Conservation (phyloP, 345 rosid genomes). For the Rhizophora mangle region DNA sequence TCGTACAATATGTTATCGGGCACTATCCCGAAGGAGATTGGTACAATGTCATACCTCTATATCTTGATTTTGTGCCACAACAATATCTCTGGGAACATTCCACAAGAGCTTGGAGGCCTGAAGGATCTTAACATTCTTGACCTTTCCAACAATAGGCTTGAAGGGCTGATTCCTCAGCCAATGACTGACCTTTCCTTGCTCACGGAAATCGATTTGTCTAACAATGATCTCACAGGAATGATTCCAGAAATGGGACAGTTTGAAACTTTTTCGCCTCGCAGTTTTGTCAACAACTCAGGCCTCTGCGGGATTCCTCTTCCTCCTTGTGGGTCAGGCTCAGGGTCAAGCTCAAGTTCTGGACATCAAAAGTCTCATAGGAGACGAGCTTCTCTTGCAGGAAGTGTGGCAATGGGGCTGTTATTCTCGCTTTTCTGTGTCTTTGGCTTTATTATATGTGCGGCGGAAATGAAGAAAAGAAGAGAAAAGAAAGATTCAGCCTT, state of each 20-base stretch:
- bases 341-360: slow-evolving; percentile 27
- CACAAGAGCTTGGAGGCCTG: slow-evolving; percentile 63
- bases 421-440: slow-evolving; percentile 71
- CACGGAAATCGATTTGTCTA: slow-evolving; percentile 66
- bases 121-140: slow-evolving; percentile 74
- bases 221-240: slow-evolving; percentile 61
- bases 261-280: slow-evolving; percentile 58
- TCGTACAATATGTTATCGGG: slow-evolving; percentile 74
- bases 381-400: slow-evolving; percentile 56
- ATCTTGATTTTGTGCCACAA: slow-evolving; percentile 86
- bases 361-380: slow-evolving; percentile 50
- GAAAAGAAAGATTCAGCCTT: slow-evolving; percentile 53
- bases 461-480: slow-evolving; percentile 71
- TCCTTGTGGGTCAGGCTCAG: slow-evolving; percentile 35
- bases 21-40: slow-evolving; percentile 75
- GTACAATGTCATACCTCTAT: slow-evolving; percentile 63
- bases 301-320: slow-evolving; percentile 84
- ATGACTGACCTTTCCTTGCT: slow-evolving; percentile 58
- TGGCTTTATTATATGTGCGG: slow-evolving; percentile 52
- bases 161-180: slow-evolving; percentile 64
- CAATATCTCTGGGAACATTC: slow-evolving; percentile 61
- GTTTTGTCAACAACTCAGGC: slow-evolving; percentile 72
- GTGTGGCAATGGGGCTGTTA: slow-evolving; percentile 88
- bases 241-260: slow-evolving; percentile 84
- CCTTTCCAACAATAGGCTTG: slow-evolving; percentile 65